Base-by-base conservation (phyloP, 192 early-diverging fungal species). In the Coemansia sp. region DNA sequence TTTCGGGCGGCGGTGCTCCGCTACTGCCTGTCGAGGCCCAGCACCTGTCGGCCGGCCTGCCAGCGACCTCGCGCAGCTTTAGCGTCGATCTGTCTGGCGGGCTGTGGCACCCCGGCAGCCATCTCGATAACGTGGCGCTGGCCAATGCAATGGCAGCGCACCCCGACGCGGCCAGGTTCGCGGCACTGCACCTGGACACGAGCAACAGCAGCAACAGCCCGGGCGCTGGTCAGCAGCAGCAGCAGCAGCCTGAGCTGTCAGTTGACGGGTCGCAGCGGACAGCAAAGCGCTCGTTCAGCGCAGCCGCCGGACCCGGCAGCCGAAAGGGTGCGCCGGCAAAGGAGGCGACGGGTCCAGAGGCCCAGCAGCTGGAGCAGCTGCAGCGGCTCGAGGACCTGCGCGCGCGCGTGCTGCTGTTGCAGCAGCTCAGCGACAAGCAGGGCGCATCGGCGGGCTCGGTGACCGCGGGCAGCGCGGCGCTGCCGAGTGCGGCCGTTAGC, bases 301-400 rank as follows among this genome's bases (percentile, higher is more conserved):
- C 25, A 22, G 21, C 29, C 2, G 22, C 17, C 3, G 46, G 46
- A 3, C 46, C 57, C 17, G 42, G 53, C 14, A 55, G 20, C 42
- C 19, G 43, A 10, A 45, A 45, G 43, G 23, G 9, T 6, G 8
- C 22, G 0, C 12, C 22, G 12, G 43, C 43, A 21, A 40, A 47
- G 25, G 45, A 45, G 19, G 20, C 44, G 1, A 3, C 48, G 2
- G 44, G 26, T 14, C 15, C 26, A 6, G 45, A 48, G 4, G 32
- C 59, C 0, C 58, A 77, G 32, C 67, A 67, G 31, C 34, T 67
- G 5, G 53, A 70, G 20, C 58, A 71, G 31, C 49, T 77, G 9
- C 74, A 77, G 53, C 59, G 68, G 1, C 59, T 77, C 15, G 68
- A 77, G 9, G 74, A 77, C 12, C 40, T 77, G 21, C 62, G 68